Evolutionary conservation across 23 red algal genomes (phyloP), one percentile per base, ranked within the genome.

Genomic region (Agarophyton chilense): DNA sequence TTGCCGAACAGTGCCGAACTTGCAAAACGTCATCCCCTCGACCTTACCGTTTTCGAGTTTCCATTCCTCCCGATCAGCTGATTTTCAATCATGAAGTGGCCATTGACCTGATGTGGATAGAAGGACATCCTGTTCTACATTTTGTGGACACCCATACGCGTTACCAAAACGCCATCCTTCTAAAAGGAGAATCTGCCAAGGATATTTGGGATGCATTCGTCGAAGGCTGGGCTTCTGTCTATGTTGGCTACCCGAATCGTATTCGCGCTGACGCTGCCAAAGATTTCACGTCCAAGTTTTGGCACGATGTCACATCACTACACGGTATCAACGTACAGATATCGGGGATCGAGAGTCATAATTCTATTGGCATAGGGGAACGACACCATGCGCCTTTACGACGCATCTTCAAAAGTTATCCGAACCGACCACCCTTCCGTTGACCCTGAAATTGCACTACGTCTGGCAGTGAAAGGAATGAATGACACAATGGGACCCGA

Each of bases 41-140:
- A 11, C 83, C 83, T 2, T 51, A 22, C n/a, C 67, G 64, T 9
- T 75, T 87, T 56, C 62, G 67, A 11, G 28, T 74, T 21, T 6
- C 83, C 1, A 52, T 74, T 2, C 66, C 66, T 3, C 18, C 16
- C 4, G 64, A 72, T 1, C 2, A 56, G 4, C 2, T 56, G 14
- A 52, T 29, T 0, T 87, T 74, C 57, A 87, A 87, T 54, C 83
- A 75, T 18, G 25, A 60, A 58, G 43, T 87, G 1, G 63, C 83
- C 1, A n/a, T 87, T n/a, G 65, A 87, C 35, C 25, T 73, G 1
- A 55, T 87, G 40, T 74, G 21, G 7, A 2, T 87, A 6, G 66
- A 87, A 13, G 50, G 47, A 4, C 55, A 60, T 19, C 40, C 83
- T 16, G 25, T 74, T 24, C 32, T 75, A 38, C 65, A 74, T 40